Base-by-base conservation (phyloP, 1,284 basidiomycete genomes). In the Pseudozyma tsukubaensis region DNA sequence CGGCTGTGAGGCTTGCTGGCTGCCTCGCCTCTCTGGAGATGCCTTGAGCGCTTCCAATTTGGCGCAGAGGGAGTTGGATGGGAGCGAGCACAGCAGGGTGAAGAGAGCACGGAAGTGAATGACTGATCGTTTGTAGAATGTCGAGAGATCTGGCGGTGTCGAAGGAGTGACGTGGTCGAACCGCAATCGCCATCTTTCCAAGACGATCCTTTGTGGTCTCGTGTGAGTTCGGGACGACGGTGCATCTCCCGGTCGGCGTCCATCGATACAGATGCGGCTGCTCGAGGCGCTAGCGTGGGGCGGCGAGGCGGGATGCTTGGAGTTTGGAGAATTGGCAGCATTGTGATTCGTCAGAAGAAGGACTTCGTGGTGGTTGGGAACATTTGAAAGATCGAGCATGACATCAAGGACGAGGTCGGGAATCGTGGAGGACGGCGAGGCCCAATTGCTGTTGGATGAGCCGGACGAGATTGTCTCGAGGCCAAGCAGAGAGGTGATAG, bases 111-210 rank as follows among this genome's bases (percentile, higher is more conserved):
- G 69, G 51, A 86, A 85, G 39, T 84, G 81, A 10, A 81, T 58
- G 50, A 84, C 83, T 42, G 83, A 81, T 18, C 76, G 79, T 39
- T 85, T 85, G 77, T 86, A 86, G 49, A 85, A 71, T 16, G 77
- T 72, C 10, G 83, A 77, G 24, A 85, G 72, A 24, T 85, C 83
- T 42, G 72, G 67, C 7, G 67, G 50, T 0, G 55, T 18, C 1
- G 61, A 37, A 14, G 76, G 57, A 7, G 43, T 42, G 21, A 29
- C 18, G 3, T 75, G 45, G 18, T 55, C 44, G 43, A 79, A 72
- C 3, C 52, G 58, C 13, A 79, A 47, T 39, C 64, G 69, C 78
- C 78, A 79, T 18, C 57, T 54, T 54, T 79, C 78, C 5, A 79
- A 62, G 14, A 79, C 67, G 40, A 79, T 69, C 12, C 60, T 53